Percentiles rank a stretch among this genome's conserved stretches.
These are phyloP conservation scores for Elaphomyces granulatus DNA, from an alignment of 495 filamentous ascomycete species.

Conservation along the genomic window DNA sequence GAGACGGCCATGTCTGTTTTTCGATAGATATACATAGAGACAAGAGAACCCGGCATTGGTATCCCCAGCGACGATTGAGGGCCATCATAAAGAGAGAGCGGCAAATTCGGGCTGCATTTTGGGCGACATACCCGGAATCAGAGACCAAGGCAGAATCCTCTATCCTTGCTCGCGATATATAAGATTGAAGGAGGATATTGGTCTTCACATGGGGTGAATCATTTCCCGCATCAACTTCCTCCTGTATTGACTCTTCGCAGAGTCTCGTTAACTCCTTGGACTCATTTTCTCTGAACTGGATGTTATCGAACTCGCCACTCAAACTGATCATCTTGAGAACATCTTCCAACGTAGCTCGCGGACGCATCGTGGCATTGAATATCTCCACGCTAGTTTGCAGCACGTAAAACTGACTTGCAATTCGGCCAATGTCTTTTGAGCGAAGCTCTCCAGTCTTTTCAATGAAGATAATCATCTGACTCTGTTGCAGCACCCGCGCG, in stretches of 20 bases:
- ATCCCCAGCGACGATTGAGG: conserved; percentile 83
- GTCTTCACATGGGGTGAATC: conserved; percentile 80
- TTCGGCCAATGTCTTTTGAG: conserved; percentile 87
- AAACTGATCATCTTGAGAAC: conserved; percentile 88
- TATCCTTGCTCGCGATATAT: conserved; percentile 76
- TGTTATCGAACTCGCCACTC: conserved; percentile 95
- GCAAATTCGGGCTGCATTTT: conserved; percentile 90
- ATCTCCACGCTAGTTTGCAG: conserved; percentile 84
- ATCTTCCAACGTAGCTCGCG: conserved; percentile 70
- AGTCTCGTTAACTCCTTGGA: conserved; percentile 58
- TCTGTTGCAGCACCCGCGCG: conserved; percentile 68
- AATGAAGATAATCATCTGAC: conserved; percentile 98
- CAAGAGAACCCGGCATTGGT: conserved; percentile 79
- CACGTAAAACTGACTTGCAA: conserved; percentile 95
- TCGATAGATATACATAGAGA: conserved; percentile 94
- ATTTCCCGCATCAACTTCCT: conserved; percentile 57
- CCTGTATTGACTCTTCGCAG: conserved; percentile 49
- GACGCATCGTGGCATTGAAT: conserved; percentile 85
- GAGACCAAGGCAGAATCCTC: conserved; percentile 89
- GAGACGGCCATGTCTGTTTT: conserved; percentile 82
- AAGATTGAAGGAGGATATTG: conserved; percentile 86
- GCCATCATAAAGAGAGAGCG: conserved; percentile 95
- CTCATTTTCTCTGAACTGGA: conserved; percentile 81
- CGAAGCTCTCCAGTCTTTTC: conserved; percentile 80
- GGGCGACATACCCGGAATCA: conserved; percentile 86